Percentiles rank a stretch among this genome's conserved stretches.
Evolutionary conservation across 2,329 filamentous ascomycete species (phyloP).

Genomic region (Plectosphaerella plurivora): DNA sequence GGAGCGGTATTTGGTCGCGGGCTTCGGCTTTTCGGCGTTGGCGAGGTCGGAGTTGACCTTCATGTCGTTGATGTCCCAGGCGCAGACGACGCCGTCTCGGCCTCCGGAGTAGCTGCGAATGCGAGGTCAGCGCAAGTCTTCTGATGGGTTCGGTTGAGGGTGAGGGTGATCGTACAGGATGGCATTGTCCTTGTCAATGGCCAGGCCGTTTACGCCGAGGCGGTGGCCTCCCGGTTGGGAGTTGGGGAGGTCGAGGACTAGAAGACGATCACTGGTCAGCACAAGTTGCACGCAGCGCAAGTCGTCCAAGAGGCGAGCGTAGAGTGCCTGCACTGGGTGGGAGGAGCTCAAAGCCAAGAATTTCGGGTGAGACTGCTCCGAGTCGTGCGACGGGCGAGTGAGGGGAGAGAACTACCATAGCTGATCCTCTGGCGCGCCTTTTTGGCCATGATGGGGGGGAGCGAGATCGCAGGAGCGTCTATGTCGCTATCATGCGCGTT

Average conservation of each 20-base stretch:
- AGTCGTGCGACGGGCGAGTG: background rate
- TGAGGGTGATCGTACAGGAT: constrained; percentile 65
- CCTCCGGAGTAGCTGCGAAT: constrained; percentile 81
- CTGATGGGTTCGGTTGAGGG: constrained; percentile 9
- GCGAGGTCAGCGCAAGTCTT: constrained; percentile 16
- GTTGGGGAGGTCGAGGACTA: constrained; percentile 57
- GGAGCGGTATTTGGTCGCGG: constrained; percentile 53
- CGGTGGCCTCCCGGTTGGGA: constrained; percentile 73
- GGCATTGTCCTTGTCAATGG: constrained; percentile 75
- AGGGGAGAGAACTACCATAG: constrained; percentile 48
- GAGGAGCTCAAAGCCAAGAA: background rate
- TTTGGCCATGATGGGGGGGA: constrained; percentile 51
- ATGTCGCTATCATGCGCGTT: constrained; percentile 1
- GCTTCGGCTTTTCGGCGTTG: constrained; percentile 32
- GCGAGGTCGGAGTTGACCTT: constrained; percentile 20
- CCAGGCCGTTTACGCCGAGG: constrained; percentile 90
- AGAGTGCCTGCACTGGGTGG: background rate
- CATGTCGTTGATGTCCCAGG: constrained; percentile 82
- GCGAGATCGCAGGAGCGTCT: background rate
- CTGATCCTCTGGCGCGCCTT: constrained; percentile 67
- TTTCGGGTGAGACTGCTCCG: too few species aligned
- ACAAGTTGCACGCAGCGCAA: constrained; percentile 5
- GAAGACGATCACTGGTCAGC: constrained; percentile 13
- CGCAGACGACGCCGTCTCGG: constrained; percentile 91
- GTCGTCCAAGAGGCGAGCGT: too few species aligned